Base-by-base conservation (phyloP, 2,329 filamentous ascomycete species). In the Diplodia corticola region DNA sequence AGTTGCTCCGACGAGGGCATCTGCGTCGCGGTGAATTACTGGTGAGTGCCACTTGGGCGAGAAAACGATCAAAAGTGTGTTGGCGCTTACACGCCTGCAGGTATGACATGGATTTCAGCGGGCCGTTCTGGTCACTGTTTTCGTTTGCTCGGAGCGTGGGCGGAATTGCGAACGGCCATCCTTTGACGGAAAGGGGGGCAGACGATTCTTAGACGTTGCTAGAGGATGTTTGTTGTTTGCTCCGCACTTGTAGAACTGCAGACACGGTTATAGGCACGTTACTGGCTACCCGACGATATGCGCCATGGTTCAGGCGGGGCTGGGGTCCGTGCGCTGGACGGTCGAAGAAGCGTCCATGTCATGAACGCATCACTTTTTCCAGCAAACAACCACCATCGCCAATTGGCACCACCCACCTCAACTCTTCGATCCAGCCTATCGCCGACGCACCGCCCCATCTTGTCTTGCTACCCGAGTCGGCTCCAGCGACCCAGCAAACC, bases 21-120 rank as follows among this genome's bases (percentile, higher is more conserved):
- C 35, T 92, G 91, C 49, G 87, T 90, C 65, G 90, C 91, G 1
- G 88, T 93, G 44, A 95, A 95, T 72, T 94, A 94, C 76, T 95
- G 91, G 64, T 66, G 20, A 26, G 54, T 20, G 3, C 4, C 3
- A 9, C 9, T 2, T 28, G 2, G 22, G 2, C n/a, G n/a, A 9
- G 2, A 28, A 4, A 4, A 13, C 7, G n/a, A 10, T 15, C 26
- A 3, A 4, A 12, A n/a, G n/a, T n/a, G 13, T 10, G 4, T n/a
- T 17, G 5, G 7, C 9, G 1, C 44, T 53, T 2, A 61, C 17
- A 4, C 3, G 26, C 17, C 13, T 44, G 3, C 9, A 63, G 65
- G 89, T 93, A 93, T 70, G 91, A 94, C 74, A 90, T 93, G 84
- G 89, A 92, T 33, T 93, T 91, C 71, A 82, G 82, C 28, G 90